Evolutionary conservation across 2,329 filamentous ascomycete genomes (phyloP).

Genomic region (Ceratocystis alfenasii): DNA sequence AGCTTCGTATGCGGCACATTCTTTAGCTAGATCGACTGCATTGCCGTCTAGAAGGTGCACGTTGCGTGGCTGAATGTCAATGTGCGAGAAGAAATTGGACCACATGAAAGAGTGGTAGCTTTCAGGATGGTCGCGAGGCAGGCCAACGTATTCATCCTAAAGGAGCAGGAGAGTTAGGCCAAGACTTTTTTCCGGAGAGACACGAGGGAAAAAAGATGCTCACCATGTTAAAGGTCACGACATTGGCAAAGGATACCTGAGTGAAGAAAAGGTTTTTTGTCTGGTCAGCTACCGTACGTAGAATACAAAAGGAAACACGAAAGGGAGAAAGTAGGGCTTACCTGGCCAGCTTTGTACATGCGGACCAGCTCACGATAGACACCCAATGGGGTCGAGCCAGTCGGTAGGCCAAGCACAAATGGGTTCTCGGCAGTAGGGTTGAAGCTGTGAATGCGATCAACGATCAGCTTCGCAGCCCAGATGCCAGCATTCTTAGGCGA

Average conservation of each 20-base stretch:
- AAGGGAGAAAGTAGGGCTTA: conserved; percentile 26
- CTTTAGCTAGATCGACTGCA: conserved; percentile 58
- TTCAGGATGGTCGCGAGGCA: conserved; percentile 70
- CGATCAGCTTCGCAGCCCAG: conserved; percentile 72
- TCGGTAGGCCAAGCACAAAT: conserved; percentile 74
- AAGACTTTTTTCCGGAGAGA: neutral
- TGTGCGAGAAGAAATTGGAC: conserved; percentile 77
- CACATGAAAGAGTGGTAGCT: conserved; percentile 92
- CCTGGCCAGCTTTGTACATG: conserved; percentile 54
- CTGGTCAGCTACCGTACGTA: conserved; percentile 15
- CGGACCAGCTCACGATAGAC: conserved; percentile 67
- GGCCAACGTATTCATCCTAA: conserved; percentile 74
- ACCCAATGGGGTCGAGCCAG: conserved; percentile 65
- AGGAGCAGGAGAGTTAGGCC: conserved; percentile 19
- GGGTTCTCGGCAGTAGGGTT: conserved; percentile 58
- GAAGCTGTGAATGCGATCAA: conserved; percentile 69
- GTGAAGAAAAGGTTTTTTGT: conserved; percentile 15
- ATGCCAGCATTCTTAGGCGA: conserved; percentile 54
- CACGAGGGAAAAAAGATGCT: conserved; percentile 23
- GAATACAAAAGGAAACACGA: conserved; percentile 7
- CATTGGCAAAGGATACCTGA: conserved; percentile 72
- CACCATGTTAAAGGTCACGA: conserved; percentile 88
- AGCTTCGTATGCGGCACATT: conserved; percentile 69
- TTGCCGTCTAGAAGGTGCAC: conserved; percentile 80
- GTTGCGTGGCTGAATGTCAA: conserved; percentile 69